phyloP scores from a whole-genome alignment of 805 yeast species.

The Candida palmyrensis region DNA sequence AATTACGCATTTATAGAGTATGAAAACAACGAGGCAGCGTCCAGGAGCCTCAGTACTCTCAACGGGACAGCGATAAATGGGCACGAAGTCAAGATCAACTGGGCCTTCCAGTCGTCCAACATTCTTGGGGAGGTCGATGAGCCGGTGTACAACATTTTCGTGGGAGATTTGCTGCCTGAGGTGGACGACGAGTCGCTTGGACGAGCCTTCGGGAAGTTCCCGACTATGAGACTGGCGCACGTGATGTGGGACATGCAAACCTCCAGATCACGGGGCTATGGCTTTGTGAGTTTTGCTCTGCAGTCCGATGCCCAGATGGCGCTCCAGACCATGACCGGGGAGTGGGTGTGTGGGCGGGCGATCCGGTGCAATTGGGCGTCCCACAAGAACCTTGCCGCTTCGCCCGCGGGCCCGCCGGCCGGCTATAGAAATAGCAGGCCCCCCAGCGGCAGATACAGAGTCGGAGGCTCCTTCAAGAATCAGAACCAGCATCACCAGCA shows the following conservation, averaged over 20 bases:
- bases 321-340: conserved; percentile 69
- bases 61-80: conserved; percentile 55
- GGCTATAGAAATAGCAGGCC: neutral
- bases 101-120: conserved; percentile 82
- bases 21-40: conserved; percentile 52
- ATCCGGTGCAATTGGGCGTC: conserved; percentile 88
- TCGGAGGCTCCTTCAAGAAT: neutral
- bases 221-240: conserved; percentile 71
- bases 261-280: conserved; percentile 87
- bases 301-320: conserved; percentile 72
- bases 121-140: conserved; percentile 41
- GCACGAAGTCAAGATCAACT: conserved; percentile 59
- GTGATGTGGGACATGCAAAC: conserved; percentile 98
- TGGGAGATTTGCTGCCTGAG: conserved; percentile 81
- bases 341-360: conserved; percentile 64
- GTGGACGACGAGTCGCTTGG: conserved; percentile 72
- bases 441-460: neutral
- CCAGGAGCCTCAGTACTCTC: conserved; percentile 53
- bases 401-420: neutral
- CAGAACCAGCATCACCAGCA: neutral
- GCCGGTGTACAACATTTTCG: conserved; percentile 68
- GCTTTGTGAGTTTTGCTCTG: conserved; percentile 73
- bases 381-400: conserved; percentile 41
- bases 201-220: conserved; percentile 51
- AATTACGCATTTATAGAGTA: conserved; percentile 85